Percentiles rank a stretch among this genome's conserved stretches.
Evolutionary conservation across 805 yeast genomes (phyloP).

Genomic region (Metschnikowia amazonensis): DNA sequence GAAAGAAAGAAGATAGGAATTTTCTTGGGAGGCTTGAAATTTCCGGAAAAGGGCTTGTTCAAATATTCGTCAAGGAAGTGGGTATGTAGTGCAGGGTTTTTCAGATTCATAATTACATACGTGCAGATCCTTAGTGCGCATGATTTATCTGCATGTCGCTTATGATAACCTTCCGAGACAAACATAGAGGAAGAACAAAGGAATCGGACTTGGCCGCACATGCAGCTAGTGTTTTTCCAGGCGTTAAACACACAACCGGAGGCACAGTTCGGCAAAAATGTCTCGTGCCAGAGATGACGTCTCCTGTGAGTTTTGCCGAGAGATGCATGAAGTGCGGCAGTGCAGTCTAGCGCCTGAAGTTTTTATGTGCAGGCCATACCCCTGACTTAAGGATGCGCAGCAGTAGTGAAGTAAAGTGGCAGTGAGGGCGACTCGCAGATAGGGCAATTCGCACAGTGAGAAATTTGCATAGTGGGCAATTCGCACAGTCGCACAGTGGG

Average conservation of each 20-base stretch:
- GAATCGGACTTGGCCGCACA: not conserved
- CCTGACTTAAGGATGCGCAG: not conserved
- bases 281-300: too few relatives aligned
- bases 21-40: not conserved
- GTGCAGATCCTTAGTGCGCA: not conserved
- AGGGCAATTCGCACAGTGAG: not conserved
- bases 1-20: too few relatives aligned
- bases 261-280: too few relatives aligned
- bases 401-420: too few relatives aligned
- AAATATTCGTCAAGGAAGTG: not conserved
- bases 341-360: not conserved
- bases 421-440: not conserved
- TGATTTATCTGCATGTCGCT: not conserved
- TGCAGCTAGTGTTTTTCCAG: not conserved
- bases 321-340: not conserved
- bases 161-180: not conserved
- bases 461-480: too few relatives aligned
- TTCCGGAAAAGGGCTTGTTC: not conserved
- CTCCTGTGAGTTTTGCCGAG: not conserved
- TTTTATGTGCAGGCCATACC: not conserved
- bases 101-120: constrained; percentile 1
- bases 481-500: too few relatives aligned
- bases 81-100: constrained; percentile 1
- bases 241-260: too few relatives aligned
- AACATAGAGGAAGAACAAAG: not conserved